phyloP scores from a whole-genome alignment of 2,329 filamentous ascomycete species.

The Fusarium euwallaceae region DNA sequence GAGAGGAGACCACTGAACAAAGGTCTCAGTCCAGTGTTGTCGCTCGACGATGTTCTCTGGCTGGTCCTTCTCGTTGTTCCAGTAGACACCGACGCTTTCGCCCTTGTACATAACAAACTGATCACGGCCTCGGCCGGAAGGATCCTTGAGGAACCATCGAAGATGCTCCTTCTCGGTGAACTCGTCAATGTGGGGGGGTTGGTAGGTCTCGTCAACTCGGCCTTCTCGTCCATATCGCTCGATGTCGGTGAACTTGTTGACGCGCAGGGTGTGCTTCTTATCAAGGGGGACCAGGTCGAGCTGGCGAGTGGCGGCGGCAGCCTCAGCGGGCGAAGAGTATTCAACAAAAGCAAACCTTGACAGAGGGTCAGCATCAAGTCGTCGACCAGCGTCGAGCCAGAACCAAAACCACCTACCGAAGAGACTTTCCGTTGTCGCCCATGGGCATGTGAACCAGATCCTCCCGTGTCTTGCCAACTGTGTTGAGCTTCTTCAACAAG shows the following conservation, averaged over 20 bases:
- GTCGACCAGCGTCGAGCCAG: not conserved
- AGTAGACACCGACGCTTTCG: slow-evolving; percentile 94
- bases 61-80: slow-evolving; percentile 95
- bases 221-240: slow-evolving; percentile 96
- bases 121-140: slow-evolving; percentile 82
- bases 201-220: slow-evolving; percentile 91
- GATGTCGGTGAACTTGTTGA: slow-evolving; percentile 99
- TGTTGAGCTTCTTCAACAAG: slow-evolving; percentile 90
- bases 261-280: slow-evolving; percentile 94
- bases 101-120: slow-evolving; percentile 96
- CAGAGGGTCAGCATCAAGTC: slow-evolving; percentile 23
- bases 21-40: slow-evolving; percentile 97
- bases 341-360: slow-evolving; percentile 95
- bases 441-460: slow-evolving; percentile 95
- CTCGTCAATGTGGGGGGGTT: slow-evolving; percentile 81
- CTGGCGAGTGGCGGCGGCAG: slow-evolving; percentile 87
- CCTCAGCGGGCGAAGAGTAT: slow-evolving; percentile 91
- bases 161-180: slow-evolving; percentile 96
- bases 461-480: slow-evolving; percentile 86
- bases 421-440: slow-evolving; percentile 85
- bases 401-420: slow-evolving; percentile 73
- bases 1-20: slow-evolving; percentile 96
- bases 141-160: slow-evolving; percentile 91
- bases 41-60: slow-evolving; percentile 93
- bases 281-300: slow-evolving; percentile 90